phyloP scores from a whole-genome alignment of 352 stramenopile genomes.

The Pythium oligandrum region DNA sequence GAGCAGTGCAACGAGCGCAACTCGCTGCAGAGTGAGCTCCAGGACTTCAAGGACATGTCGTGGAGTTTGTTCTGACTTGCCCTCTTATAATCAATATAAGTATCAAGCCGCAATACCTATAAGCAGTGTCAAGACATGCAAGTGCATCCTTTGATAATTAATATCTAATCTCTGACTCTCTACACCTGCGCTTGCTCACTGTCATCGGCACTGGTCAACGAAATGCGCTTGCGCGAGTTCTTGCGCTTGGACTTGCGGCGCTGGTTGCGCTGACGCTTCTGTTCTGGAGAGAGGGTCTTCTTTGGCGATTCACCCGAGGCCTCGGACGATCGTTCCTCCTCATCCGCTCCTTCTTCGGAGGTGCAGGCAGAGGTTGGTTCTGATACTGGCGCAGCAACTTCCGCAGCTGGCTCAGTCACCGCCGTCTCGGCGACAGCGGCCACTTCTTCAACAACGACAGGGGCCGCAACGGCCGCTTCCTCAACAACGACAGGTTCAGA shows the following conservation, averaged over 20 bases:
- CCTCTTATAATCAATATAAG: too few species aligned
- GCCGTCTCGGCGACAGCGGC: constrained; percentile 1
- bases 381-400: background rate
- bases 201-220: too few species aligned
- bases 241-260: constrained; percentile 77
- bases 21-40: constrained; percentile 48
- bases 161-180: too few species aligned
- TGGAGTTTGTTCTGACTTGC: too few species aligned
- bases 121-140: too few species aligned
- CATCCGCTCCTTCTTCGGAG: constrained; percentile 1
- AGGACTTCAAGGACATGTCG: constrained; percentile 35
- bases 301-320: background rate
- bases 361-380: background rate
- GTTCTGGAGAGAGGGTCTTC: constrained; percentile 37
- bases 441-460: background rate
- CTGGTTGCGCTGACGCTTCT: constrained; percentile 67
- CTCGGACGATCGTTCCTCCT: constrained; percentile 1
- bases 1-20: constrained; percentile 50
- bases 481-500: background rate
- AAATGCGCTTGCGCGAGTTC: constrained; percentile 46
- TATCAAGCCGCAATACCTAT: too few species aligned
- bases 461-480: background rate
- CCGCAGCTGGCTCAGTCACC: background rate
- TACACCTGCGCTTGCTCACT: too few species aligned
- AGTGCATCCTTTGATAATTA: too few species aligned